Percentiles rank a stretch among this genome's conserved stretches.
Evolutionary conservation across 140 eudicot genomes (phyloP).

Genomic region (Oenanthe javanica): DNA sequence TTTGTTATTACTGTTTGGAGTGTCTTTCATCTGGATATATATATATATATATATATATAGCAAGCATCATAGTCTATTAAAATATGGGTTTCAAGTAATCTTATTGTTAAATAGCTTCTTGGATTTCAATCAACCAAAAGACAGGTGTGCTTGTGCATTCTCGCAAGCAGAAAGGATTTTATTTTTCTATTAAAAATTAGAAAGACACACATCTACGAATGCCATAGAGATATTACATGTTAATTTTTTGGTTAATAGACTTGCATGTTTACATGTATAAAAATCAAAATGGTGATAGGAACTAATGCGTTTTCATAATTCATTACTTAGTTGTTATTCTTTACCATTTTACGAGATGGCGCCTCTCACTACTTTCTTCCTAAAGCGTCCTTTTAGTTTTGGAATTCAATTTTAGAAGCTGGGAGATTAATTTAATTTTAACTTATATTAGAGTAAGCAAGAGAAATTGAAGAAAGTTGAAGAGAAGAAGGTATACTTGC

Average conservation of each 20-base stretch:
- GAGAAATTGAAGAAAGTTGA: slow-evolving; percentile 56
- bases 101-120: not conserved
- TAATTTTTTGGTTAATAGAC: not conserved
- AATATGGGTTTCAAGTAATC: not conserved
- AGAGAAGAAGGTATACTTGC: slow-evolving; percentile 69
- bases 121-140: not conserved
- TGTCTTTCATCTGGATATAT: too few relatives aligned
- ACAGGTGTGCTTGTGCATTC: not conserved
- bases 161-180: not conserved
- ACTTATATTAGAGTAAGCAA: slow-evolving; percentile 49
- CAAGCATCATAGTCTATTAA: not conserved
- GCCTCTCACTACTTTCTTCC: not conserved
- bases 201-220: not conserved
- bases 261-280: too few relatives aligned
- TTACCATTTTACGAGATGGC: not conserved
- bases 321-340: not conserved
- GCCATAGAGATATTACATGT: not conserved
- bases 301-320: too few relatives aligned
- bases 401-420: not conserved
- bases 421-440: not conserved
- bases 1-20: too few relatives aligned
- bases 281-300: too few relatives aligned
- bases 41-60: not conserved
- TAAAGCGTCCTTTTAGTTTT: not conserved
- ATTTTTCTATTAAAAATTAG: not conserved